phyloP scores from a whole-genome alignment of 2,329 filamentous ascomycete genomes.

The Neopestalotiopsis clavispora region DNA sequence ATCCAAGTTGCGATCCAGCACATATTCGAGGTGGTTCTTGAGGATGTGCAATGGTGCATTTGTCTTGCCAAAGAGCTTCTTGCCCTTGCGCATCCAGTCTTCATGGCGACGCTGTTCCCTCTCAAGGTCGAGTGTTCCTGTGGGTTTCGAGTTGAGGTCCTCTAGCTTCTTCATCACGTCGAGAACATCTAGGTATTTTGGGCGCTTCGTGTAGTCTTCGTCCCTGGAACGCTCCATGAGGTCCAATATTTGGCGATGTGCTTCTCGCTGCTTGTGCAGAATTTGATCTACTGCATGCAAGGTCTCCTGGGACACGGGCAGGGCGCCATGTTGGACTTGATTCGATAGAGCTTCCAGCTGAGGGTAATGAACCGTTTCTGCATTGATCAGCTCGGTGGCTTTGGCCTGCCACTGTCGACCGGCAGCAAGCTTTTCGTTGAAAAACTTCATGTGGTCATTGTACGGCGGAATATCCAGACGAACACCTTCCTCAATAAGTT shows the following conservation, averaged over 20 bases:
- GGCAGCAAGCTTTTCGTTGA: conserved; percentile 75
- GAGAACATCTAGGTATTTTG: conserved; percentile 87
- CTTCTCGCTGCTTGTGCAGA: conserved; percentile 92
- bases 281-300: conserved; percentile 86
- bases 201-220: conserved; percentile 76
- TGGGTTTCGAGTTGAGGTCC: conserved; percentile 90
- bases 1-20: conserved; percentile 84
- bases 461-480: conserved; percentile 79
- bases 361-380: conserved; percentile 89
- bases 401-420: conserved; percentile 92
- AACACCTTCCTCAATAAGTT: conserved; percentile 77
- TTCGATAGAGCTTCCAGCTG: conserved; percentile 90
- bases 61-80: conserved; percentile 97
- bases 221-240: conserved; percentile 80
- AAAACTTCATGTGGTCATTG: conserved; percentile 79
- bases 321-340: conserved; percentile 71
- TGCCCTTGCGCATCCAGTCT: conserved; percentile 98
- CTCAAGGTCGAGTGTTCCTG: conserved; percentile 89
- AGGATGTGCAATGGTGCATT: conserved; percentile 97
- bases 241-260: conserved; percentile 84
- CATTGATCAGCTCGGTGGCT: conserved; percentile 89
- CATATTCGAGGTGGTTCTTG: conserved; percentile 91
- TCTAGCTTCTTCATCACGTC: conserved; percentile 87
- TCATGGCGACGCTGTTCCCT: conserved; percentile 94
- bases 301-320: conserved; percentile 85